Conservation (phyloP, 179 eudicot genomes). For the Silene vulgaris region DNA sequence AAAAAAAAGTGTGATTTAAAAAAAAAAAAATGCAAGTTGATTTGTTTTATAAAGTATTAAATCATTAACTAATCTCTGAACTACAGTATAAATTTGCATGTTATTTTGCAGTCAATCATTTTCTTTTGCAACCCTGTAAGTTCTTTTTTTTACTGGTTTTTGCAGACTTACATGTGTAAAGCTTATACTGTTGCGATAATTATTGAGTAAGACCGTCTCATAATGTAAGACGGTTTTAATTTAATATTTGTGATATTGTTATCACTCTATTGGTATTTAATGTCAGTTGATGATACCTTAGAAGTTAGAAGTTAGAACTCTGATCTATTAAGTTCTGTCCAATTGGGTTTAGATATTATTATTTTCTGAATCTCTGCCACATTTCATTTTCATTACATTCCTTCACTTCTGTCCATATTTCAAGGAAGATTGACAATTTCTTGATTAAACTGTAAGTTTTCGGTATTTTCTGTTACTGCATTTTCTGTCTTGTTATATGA, state of each 20-base stretch:
- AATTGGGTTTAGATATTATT: slow-evolving; percentile 12
- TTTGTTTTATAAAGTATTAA: slow-evolving; percentile 6
- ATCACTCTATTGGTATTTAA: slow-evolving; percentile 28
- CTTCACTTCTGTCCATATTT: slow-evolving; percentile 1
- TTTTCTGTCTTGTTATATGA: not conserved
- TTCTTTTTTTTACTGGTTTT: slow-evolving; percentile 33
- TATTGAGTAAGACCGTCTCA: no score
- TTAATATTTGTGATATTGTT: slow-evolving; percentile 21
- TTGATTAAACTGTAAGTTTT: slow-evolving; percentile 24
- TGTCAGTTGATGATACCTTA: slow-evolving; percentile 19
- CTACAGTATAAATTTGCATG: slow-evolving; percentile 40
- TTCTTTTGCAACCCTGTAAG: slow-evolving; percentile 25
- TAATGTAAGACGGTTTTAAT: no score
- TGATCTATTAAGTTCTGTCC: slow-evolving; percentile 14
- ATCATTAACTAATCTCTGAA: slow-evolving; percentile 24
- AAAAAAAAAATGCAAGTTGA: slow-evolving; percentile 30
- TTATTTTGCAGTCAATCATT: slow-evolving; percentile 28
- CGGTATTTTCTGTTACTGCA: not conserved
- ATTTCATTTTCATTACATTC: not conserved
- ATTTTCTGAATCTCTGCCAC: slow-evolving; percentile 7
- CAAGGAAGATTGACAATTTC: slow-evolving; percentile 10
- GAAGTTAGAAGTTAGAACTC: slow-evolving; percentile 2
- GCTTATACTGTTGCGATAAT: slow-evolving; percentile 19
- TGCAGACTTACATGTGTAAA: slow-evolving; percentile 44
- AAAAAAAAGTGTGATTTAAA: not conserved